These are phyloP conservation scores for Trametes pubescens DNA, from an alignment of 1,284 basidiomycete genomes.

Conservation along the genomic window DNA sequence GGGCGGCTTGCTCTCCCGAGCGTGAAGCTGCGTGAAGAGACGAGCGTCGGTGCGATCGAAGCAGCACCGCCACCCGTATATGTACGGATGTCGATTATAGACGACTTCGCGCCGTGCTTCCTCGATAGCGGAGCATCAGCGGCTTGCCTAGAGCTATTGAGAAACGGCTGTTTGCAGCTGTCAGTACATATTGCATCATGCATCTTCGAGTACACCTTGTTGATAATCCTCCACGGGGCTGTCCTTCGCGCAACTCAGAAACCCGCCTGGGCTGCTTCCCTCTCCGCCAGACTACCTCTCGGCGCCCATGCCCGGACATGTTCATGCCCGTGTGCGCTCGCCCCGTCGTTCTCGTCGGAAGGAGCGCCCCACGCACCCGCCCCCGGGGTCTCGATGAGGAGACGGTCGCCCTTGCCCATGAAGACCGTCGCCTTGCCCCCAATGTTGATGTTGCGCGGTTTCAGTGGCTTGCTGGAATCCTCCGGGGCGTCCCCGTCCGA, in stretches of 20 bases:
- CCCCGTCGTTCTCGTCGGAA: conserved; percentile 44
- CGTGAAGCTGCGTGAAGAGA: conserved; percentile 30
- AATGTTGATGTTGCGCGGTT: conserved; percentile 81
- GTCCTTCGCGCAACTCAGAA: conserved; percentile 46
- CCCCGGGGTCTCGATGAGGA: conserved; percentile 91
- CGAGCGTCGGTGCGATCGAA: conserved; percentile 13
- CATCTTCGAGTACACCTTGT: conserved; percentile 5
- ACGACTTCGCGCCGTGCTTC: background rate
- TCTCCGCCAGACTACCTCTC: conserved; percentile 77
- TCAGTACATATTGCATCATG: conserved; percentile 1
- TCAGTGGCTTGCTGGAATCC: conserved; percentile 39
- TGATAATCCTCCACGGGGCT: background rate
- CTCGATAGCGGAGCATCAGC: background rate
- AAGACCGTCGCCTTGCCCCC: conserved; percentile 91
- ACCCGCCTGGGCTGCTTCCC: conserved; percentile 72
- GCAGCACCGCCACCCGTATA: conserved; percentile 19
- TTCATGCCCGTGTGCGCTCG: conserved; percentile 37
- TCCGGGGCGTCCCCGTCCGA: conserved; percentile 71
- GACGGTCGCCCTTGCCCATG: conserved; percentile 86
- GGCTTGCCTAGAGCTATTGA: background rate
- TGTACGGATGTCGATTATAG: background rate
- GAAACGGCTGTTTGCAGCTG: background rate
- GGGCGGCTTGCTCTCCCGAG: conserved; percentile 8
- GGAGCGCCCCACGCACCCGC: conserved; percentile 88
- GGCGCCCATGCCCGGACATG: conserved; percentile 70